Evolutionary conservation across 2,329 filamentous ascomycete genomes (phyloP).

Genomic region (Harringtonia aguacate): DNA sequence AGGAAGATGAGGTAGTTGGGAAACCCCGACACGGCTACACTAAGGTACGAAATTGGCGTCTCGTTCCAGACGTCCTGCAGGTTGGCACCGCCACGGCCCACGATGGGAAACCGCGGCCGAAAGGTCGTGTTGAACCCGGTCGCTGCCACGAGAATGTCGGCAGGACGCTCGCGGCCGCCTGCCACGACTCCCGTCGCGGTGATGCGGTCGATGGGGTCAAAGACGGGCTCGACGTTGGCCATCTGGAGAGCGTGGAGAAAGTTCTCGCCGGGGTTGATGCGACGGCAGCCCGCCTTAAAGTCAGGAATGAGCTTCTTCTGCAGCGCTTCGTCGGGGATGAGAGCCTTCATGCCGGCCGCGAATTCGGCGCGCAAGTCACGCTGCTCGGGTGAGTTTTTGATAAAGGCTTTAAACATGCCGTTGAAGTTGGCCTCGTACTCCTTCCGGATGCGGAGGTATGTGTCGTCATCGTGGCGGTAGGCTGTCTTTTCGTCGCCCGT

Average conservation of each 20-base stretch:
- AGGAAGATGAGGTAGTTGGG: slow-evolving; percentile 2
- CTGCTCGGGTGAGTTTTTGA: slow-evolving; percentile 18
- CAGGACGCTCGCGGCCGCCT: slow-evolving; percentile 17
- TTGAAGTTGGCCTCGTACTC: too few relatives aligned
- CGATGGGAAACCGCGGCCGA: slow-evolving; percentile 12
- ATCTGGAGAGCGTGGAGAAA: slow-evolving; percentile 29
- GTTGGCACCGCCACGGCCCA: slow-evolving; percentile 1
- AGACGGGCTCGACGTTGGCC: slow-evolving; percentile 30
- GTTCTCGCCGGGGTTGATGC: slow-evolving; percentile 29
- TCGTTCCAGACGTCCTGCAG: slow-evolving; percentile 1
- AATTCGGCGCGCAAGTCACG: too few relatives aligned
- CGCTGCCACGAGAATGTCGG: slow-evolving; percentile 20
- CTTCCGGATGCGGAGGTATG: too few relatives aligned
- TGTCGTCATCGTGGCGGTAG: too few relatives aligned
- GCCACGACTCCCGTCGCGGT: slow-evolving; percentile 19
- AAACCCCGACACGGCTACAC: neutral
- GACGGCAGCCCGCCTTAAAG: slow-evolving; percentile 31
- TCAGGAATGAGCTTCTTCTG: slow-evolving; percentile 29
- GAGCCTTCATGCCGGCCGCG: slow-evolving; percentile 21
- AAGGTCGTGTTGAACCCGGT: slow-evolving; percentile 24
- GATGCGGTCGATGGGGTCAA: slow-evolving; percentile 25
- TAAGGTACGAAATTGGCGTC: neutral
- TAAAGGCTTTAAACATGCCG: slow-evolving; percentile 19
- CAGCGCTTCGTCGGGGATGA: slow-evolving; percentile 25
- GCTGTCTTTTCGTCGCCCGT: slow-evolving; percentile 1